Percentiles rank a stretch among this genome's conserved stretches.
Evolutionary conservation across 805 yeast species (phyloP).

Genomic region (Kodamaea leandrae): DNA sequence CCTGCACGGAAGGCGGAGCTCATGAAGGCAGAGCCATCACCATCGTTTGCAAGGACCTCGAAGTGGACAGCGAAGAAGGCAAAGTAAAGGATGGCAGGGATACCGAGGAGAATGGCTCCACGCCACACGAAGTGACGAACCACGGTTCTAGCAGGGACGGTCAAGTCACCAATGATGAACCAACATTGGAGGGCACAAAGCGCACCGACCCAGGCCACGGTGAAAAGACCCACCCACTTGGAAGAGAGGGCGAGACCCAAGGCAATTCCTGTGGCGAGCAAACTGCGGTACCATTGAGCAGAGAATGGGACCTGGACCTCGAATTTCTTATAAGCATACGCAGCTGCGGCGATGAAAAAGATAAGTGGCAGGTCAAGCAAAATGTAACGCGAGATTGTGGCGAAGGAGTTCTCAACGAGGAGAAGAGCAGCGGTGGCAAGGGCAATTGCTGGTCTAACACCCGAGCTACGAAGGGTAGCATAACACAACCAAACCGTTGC

Average conservation of each 20-base stretch:
- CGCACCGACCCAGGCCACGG: constrained; percentile 73
- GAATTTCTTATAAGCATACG: constrained; percentile 62
- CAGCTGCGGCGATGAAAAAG: constrained; percentile 72
- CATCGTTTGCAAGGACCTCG: constrained; percentile 53
- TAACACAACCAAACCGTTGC: constrained; percentile 64
- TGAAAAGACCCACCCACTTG: constrained; percentile 84
- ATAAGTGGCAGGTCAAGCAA: constrained; percentile 73
- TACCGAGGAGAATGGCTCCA: constrained; percentile 51
- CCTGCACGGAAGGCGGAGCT: constrained; percentile 69
- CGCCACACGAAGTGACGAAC: constrained; percentile 49
- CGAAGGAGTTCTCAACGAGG: constrained; percentile 63
- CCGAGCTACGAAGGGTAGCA: constrained; percentile 67
- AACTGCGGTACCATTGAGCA: constrained; percentile 53
- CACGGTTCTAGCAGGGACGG: constrained; percentile 44
- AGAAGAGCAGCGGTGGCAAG: constrained; percentile 54
- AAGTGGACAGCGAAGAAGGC: constrained; percentile 65
- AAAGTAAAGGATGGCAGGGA: constrained; percentile 58
- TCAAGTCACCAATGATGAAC: constrained; percentile 71
- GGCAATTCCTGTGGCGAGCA: constrained; percentile 64
- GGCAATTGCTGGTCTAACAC: constrained; percentile 64
- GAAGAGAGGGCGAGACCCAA: constrained; percentile 72
- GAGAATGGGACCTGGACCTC: constrained; percentile 65
- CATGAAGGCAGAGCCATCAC: constrained; percentile 72
- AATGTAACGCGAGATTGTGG: constrained; percentile 73
- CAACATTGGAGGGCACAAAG: constrained; percentile 61